phyloP scores from a whole-genome alignment of 306 rosid genomes.

The Trifolium dubium region DNA sequence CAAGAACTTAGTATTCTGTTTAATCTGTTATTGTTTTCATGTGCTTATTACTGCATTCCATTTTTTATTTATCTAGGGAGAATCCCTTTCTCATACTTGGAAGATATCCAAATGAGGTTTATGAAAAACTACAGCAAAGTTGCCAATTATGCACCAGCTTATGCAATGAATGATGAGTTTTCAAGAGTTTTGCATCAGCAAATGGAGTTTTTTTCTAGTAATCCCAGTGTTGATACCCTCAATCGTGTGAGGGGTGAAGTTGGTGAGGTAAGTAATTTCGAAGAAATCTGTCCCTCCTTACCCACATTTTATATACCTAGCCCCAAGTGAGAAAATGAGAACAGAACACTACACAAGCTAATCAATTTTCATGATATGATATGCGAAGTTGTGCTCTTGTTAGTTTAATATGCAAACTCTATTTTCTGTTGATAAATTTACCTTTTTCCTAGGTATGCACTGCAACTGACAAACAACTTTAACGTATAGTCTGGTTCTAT shows the following conservation, averaged over 20 bases:
- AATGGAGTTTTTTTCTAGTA: constrained; percentile 95
- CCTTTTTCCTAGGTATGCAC: constrained; percentile 8
- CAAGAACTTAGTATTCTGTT: constrained; percentile 9
- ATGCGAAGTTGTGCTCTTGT: constrained; percentile 19
- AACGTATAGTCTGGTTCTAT: constrained; percentile 9
- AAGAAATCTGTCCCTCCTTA: not conserved
- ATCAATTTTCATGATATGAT: constrained; percentile 27
- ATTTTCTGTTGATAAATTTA: constrained; percentile 30
- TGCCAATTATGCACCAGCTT: constrained; percentile 86
- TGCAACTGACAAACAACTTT: constrained; percentile 17
- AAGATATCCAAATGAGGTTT: constrained; percentile 96
- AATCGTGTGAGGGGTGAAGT: constrained; percentile 94
- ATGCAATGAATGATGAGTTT: constrained; percentile 98
- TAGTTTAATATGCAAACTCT: constrained; percentile 16
- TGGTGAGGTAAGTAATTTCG: constrained; percentile 80
- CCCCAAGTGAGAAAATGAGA: constrained; percentile 17
- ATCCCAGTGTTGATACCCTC: constrained; percentile 82
- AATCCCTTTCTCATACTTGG: constrained; percentile 93
- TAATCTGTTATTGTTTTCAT: not conserved
- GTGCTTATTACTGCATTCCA: constrained; percentile 28
- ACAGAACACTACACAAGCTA: constrained; percentile 11
- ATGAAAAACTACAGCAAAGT: constrained; percentile 96
- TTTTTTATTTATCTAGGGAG: constrained; percentile 68
- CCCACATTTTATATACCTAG: constrained; percentile 29
- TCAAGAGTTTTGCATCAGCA: constrained; percentile 98